phyloP scores from a whole-genome alignment of 2,329 filamentous ascomycete species.

The Biscogniauxia marginata region DNA sequence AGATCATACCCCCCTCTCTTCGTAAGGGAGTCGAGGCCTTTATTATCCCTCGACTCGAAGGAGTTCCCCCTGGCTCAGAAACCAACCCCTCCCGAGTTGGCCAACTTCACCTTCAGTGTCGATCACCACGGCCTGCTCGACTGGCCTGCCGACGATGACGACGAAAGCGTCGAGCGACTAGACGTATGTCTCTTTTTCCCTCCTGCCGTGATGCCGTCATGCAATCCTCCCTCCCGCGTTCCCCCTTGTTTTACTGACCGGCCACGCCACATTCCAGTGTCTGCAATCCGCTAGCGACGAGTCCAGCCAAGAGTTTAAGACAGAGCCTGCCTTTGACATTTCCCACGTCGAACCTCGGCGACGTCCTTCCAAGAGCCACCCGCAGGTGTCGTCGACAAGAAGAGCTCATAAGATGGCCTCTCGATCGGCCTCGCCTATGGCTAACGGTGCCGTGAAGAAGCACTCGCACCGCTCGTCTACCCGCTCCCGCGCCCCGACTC shows the following conservation, averaged over 20 bases:
- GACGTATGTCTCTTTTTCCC: constrained; percentile 20
- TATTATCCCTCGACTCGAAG: constrained; percentile 76
- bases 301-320: constrained; percentile 28
- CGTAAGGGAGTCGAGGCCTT: constrained; percentile 68
- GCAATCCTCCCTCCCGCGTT: constrained; percentile 1
- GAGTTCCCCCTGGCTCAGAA: constrained; percentile 85
- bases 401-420: constrained; percentile 34
- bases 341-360: constrained; percentile 30
- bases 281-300: constrained; percentile 24
- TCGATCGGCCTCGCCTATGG: constrained; percentile 34
- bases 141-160: constrained; percentile 30
- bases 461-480: constrained; percentile 28
- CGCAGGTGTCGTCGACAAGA: constrained; percentile 30
- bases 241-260: constrained; percentile 18
- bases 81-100: constrained; percentile 76
- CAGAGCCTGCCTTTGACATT: constrained; percentile 33
- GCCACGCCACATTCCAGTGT: constrained; percentile 23
- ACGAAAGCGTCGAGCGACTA: constrained; percentile 12
- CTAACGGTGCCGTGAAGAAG: constrained; percentile 30
- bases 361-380: constrained; percentile 22
- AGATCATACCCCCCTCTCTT: constrained; percentile 81
- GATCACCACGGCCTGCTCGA: constrained; percentile 57
- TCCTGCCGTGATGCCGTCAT: not conserved
- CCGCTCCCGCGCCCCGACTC: constrained; percentile 28
- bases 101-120: constrained; percentile 71